A percentile compares a stretch with the other conserved stretches of the same genome.
These are phyloP conservation scores for Metschnikowia borealis DNA, from an alignment of 805 yeast species.

Conservation along the genomic window DNA sequence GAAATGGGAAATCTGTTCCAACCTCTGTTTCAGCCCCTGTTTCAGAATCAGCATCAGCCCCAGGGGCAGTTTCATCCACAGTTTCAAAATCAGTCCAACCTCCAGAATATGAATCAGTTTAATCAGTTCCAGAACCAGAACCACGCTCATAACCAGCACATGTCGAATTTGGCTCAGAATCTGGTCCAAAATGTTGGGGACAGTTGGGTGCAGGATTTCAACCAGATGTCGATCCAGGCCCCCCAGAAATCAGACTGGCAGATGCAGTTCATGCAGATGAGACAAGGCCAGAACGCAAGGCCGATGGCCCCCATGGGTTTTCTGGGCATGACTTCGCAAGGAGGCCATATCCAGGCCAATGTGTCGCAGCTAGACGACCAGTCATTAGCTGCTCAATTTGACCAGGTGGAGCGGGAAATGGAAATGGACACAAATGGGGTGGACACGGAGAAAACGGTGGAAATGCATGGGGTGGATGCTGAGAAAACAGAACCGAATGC, in stretches of 20 bases:
- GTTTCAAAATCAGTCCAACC: slow-evolving; percentile 6
- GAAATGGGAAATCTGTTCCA: slow-evolving; percentile 9
- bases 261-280: slow-evolving; percentile 21
- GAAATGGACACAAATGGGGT: too few relatives aligned
- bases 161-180: slow-evolving; percentile 10
- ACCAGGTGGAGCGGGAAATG: slow-evolving; percentile 29
- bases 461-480: neutral
- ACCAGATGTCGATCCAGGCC: slow-evolving; percentile 12
- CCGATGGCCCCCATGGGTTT: neutral
- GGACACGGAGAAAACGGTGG: too few relatives aligned
- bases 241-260: slow-evolving; percentile 22
- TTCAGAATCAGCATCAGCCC: neutral
- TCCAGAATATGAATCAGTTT: neutral
- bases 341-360: slow-evolving; percentile 4
- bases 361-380: slow-evolving; percentile 21
- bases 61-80: slow-evolving; percentile 9
- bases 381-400: slow-evolving; percentile 31
- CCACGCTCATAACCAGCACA: neutral
- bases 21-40: slow-evolving; percentile 3
- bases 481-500: slow-evolving; percentile 2
- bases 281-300: neutral
- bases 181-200: slow-evolving; percentile 2
- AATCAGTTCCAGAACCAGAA: neutral
- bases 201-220: slow-evolving; percentile 16
- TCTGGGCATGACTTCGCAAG: neutral